Evolutionary conservation across 768 basidiomycete species (phyloP), one percentile per base, ranked within the genome.

Genomic region (Mycena haematopus): DNA sequence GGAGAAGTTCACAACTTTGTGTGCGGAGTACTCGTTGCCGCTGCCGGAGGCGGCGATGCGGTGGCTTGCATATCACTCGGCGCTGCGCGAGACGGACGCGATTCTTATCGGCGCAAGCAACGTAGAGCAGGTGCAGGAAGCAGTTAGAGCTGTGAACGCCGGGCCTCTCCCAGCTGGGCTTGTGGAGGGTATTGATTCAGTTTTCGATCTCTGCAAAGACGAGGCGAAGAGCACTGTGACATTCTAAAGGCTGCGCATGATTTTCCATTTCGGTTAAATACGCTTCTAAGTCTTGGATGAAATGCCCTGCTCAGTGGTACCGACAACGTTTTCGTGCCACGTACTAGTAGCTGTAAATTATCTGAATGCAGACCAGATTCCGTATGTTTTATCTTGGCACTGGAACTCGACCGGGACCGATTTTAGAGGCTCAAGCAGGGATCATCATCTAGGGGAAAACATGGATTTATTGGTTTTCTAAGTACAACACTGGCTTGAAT

Each of bases 91-190:
- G 49, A 33, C 27, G 31, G 49, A 50, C 31, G 29, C 49, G 17
- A 50, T 50, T n/a, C 49, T 50, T 7, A 33, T 50, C n/a, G 49
- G 49, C 29, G 49, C 49, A 17, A 50, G n/a, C 2, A 50, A 50
- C 3, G 49, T 33, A 17, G 49, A 10, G 49, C 49, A 50, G 31
- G 29, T 50, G 19, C 4, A 21, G 29, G 49, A 50, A 8, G 31
- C 49, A 5, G n/a, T 50, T 11, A 31, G 49, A 33, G 49, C 49
- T 3, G 29, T 50, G n/a, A 24, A 29, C 29, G 49, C 49, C 6
- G 49, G 49, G 29, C 49, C 49, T 19, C 49, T 50, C 29, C 49
- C 49, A 1, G 27, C 49, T 31, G 49, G 29, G 31, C 49, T 50
- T 31, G 49, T 31, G 31, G 31, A 50, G 29, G 49, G 29, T n/a